Base-by-base conservation (phyloP, 2,329 filamentous ascomycete species). In the Verticillium zaregamsianum region DNA sequence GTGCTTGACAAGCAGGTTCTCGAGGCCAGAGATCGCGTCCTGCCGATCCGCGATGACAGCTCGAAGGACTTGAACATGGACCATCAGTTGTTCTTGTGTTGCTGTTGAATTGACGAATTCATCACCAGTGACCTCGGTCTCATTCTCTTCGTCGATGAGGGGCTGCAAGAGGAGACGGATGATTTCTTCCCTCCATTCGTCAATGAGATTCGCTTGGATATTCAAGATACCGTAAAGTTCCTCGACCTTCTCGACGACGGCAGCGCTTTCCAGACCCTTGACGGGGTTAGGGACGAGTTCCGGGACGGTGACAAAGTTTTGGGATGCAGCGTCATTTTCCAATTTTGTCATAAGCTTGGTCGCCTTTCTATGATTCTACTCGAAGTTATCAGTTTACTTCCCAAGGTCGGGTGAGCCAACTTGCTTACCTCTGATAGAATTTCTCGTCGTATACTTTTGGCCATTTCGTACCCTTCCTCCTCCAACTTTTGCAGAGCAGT, bases 21-120 rank as follows among this genome's bases (percentile, higher is more conserved):
- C 81, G 63, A 92, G 83, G 0, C 94, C 94, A 2, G 89, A 90
- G 17, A 97, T 80, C 32, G 88, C 86, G 65, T 90, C 86, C 65
- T 90, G 86, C 14, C 94, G 87, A 74, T 98, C 93, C 7, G 91
- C 89, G 61, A 95, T 84, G 57, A 90, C 82, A 0, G 90, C 86
- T 63, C 92, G 85, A 32, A 97, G 79, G 9, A 86, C 88, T 71
- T 93, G 88, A 62, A 96, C 90, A 70, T 96, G 96, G 7, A 91
- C 91, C 74, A 94, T 91, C 52, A 97, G 85, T 71, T 96, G 88
- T 64, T 97, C 94, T 75, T 98, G 94, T 55, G 89, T 84, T 72
- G 91, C 91, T 0, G 93, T 92, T 0, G 94, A 96, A 35, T 91
- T 86, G 67, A 92, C 90, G 65, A 97, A 95, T 72, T 98, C 95